phyloP scores from a whole-genome alignment of 768 basidiomycete species.

The Suillus americanus region DNA sequence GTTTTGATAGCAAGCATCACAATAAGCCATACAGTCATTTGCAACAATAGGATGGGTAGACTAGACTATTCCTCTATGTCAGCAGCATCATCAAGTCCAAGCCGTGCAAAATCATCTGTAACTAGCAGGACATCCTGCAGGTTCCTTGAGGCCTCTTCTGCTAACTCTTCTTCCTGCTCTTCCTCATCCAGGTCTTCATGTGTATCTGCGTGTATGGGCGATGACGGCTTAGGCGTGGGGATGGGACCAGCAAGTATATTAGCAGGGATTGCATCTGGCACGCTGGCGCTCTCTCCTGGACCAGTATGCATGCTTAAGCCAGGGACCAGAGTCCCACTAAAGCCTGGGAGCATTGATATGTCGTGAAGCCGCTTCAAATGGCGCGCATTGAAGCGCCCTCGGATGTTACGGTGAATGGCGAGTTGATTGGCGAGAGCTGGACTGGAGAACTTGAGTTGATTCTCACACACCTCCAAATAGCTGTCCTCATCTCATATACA shows the following conservation, averaged over 20 bases:
- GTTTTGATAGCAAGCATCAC: no score
- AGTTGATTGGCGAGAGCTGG: conserved; percentile 14
- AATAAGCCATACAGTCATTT: neutral
- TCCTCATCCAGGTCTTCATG: neutral
- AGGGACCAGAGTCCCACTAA: conserved; percentile 7
- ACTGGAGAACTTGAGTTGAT: neutral
- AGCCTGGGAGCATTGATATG: conserved; percentile 11
- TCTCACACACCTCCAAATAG: conserved; percentile 4
- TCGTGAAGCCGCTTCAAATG: conserved; percentile 11
- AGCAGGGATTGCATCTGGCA: neutral
- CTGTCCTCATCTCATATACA: conserved; percentile 18
- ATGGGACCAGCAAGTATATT: neutral
- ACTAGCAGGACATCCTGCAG: neutral
- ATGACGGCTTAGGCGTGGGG: no score
- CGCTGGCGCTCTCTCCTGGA: conserved; percentile 1
- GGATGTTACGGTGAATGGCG: conserved; percentile 1
- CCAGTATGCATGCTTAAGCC: neutral
- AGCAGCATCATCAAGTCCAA: neutral
- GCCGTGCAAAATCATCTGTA: neutral
- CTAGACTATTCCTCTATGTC: neutral
- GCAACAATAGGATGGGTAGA: neutral
- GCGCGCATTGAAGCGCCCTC: conserved; percentile 7
- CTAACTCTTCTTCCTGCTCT: neutral
- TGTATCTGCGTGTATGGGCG: neutral
- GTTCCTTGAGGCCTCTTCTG: neutral